These are phyloP conservation scores for Aspergillus persii DNA, from an alignment of 2,329 filamentous ascomycete species.

Conservation along the genomic window DNA sequence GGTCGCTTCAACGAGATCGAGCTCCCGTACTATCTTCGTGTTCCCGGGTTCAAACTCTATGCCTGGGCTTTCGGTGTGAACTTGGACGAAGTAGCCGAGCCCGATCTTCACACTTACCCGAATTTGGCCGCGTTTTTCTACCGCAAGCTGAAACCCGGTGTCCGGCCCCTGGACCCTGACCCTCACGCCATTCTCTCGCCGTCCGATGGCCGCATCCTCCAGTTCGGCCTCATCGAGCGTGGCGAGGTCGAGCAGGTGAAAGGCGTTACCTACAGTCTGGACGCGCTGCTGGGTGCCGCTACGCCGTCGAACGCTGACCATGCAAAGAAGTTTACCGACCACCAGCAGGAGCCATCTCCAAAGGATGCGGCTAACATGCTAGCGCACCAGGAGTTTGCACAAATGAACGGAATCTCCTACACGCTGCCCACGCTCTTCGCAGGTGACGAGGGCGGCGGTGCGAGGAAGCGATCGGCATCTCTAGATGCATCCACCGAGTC, in stretches of 20 bases:
- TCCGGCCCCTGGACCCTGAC: conserved; percentile 78
- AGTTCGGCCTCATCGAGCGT: conserved; percentile 87
- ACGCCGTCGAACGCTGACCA: conserved; percentile 46
- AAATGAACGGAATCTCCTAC: conserved; percentile 92
- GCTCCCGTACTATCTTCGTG: conserved; percentile 81
- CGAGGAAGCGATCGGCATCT: conserved; percentile 51
- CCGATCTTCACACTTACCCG: conserved; percentile 83
- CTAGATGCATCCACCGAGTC: conserved; percentile 72
- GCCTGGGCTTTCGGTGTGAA: conserved; percentile 88
- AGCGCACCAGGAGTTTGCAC: conserved; percentile 87
- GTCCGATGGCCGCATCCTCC: conserved; percentile 84
- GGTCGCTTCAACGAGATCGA: conserved; percentile 86
- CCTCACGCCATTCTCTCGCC: conserved; percentile 79
- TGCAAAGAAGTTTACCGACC: conserved; percentile 34
- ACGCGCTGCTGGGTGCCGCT: conserved; percentile 75
- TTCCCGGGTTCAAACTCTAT: conserved; percentile 90
- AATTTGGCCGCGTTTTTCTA: conserved; percentile 98
- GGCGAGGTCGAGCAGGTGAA: conserved; percentile 98
- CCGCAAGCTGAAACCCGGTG: conserved; percentile 84
- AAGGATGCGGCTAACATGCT: conserved; percentile 64
- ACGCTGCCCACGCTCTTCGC: conserved; percentile 85
- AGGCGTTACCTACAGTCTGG: conserved; percentile 95
- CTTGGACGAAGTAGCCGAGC: conserved; percentile 81
- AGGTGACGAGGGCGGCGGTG: conserved; percentile 51
- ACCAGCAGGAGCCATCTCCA: conserved; percentile 31